Base-by-base conservation (phyloP, 2,329 filamentous ascomycete genomes). In the Stemphylium beticola region DNA sequence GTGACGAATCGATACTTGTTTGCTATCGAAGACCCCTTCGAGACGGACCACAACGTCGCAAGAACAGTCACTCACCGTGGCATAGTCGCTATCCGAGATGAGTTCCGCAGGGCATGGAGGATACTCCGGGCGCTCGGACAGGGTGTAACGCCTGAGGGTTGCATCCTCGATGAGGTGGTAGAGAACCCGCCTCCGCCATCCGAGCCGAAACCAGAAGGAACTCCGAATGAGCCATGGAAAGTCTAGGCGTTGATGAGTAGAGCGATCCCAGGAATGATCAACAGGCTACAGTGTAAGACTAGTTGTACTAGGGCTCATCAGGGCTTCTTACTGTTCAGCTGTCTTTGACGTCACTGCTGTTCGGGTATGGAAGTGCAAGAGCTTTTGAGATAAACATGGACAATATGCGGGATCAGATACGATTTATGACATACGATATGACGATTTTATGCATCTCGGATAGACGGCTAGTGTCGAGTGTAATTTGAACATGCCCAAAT, bases 11-110 rank as follows among this genome's bases (percentile, higher is more conserved):
- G 92, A 11, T 96, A 92, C 72, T 82, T 96, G 4, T 90, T 96
- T 62, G 91, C 91, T 29, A 93, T 97, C 56, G 93, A 96, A 71
- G 93, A 96, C 72, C 93, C 93, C 0, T 96, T 96, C 67, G 92
- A 96, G 77, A 77, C 87, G 2, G 87, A 92, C 36, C 92, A 96
- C 75, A 97, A 96, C 65, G 89, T 96, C 31, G 93, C 90, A 3
- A 82, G 91, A 44, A 96, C 92, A 0, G 92, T 96, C 1, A 92
- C 89, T 6, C 90, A 93, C 67, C 85, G 87, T 56, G 91, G 92
- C 2, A 91, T 96, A 59, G 87, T 91, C 1, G 84, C 88, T 0
- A 95, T 96, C 55, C 82, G 91, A 36, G 89, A 95, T 65, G 92
- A 96, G 75, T 95, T 96, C 68, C 83, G 91, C 15, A 84, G 92